Percentiles rank a stretch among this genome's conserved stretches.
These are phyloP conservation scores for Blastomyces parvus DNA, from an alignment of 2,329 filamentous ascomycete genomes.

Conservation along the genomic window DNA sequence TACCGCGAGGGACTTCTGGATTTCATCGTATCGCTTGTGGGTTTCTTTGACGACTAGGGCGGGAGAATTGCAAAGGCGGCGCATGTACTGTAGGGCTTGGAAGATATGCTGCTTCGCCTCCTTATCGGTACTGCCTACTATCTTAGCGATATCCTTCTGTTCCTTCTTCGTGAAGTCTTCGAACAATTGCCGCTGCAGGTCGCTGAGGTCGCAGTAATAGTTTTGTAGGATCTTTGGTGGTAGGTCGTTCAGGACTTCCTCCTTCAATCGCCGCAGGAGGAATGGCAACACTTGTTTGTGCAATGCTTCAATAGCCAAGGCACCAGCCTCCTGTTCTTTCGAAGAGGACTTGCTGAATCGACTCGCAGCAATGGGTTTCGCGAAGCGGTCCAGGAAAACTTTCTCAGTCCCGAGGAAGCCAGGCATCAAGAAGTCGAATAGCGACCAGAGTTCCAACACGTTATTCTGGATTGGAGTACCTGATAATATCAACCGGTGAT, in stretches of 20 bases:
- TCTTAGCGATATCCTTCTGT: constrained; percentile 73
- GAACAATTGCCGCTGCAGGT: constrained; percentile 88
- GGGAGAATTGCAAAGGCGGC: constrained; percentile 96
- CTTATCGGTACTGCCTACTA: constrained; percentile 76
- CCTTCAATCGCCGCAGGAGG: constrained; percentile 88
- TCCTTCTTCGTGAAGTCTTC: constrained; percentile 95
- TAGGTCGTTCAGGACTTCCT: constrained; percentile 91
- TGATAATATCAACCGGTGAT: constrained; percentile 91
- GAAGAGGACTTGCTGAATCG: constrained; percentile 95
- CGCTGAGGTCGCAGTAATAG: constrained; percentile 96
- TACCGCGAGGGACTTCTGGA: constrained; percentile 67
- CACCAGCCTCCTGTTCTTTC: constrained; percentile 95
- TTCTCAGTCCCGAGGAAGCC: constrained; percentile 94
- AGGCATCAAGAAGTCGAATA: constrained; percentile 98
- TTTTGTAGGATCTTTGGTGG: constrained; percentile 98
- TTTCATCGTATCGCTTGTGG: constrained; percentile 81
- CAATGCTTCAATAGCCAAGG: constrained; percentile 90
- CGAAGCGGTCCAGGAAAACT: constrained; percentile 91
- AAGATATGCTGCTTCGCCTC: constrained; percentile 97
- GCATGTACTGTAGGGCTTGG: constrained; percentile 98
- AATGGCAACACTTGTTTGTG: constrained; percentile 98
- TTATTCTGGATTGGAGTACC: constrained; percentile 98
- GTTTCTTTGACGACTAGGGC: constrained; percentile 92
- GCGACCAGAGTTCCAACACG: constrained; percentile 89
- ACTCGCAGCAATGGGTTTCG: constrained; percentile 88